Conservation (phyloP, 2,329 filamentous ascomycete species). For the Hortaea werneckii region DNA sequence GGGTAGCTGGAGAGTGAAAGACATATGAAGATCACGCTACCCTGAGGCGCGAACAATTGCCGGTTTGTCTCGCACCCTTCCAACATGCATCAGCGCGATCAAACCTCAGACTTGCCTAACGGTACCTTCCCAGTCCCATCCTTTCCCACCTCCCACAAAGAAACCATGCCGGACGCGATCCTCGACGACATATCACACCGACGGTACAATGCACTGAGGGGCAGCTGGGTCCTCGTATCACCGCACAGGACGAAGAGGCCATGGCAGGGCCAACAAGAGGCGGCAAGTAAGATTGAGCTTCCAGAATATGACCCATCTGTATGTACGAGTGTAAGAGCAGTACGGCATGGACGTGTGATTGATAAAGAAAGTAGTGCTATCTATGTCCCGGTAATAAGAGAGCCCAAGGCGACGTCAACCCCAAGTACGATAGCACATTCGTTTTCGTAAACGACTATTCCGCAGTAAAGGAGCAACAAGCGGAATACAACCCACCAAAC, state of each 20-base stretch:
- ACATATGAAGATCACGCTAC: too few relatives aligned
- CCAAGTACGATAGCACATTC: slow-evolving; percentile 76
- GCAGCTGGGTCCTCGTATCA: slow-evolving; percentile 87
- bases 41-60: too few relatives aligned
- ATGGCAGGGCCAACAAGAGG: slow-evolving; percentile 64
- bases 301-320: slow-evolving; percentile 68
- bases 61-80: background rate
- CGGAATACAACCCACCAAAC: slow-evolving; percentile 55
- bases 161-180: slow-evolving; percentile 37
- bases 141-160: slow-evolving; percentile 3
- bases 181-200: slow-evolving; percentile 95
- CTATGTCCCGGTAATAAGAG: slow-evolving; percentile 85
- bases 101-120: slow-evolving; percentile 12
- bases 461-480: slow-evolving; percentile 88
- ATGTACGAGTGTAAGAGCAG: slow-evolving; percentile 9
- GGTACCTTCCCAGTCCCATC: background rate
- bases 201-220: slow-evolving; percentile 83
- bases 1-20: too few relatives aligned
- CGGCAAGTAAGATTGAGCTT: slow-evolving; percentile 36
- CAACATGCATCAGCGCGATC: slow-evolving; percentile 18
- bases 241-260: slow-evolving; percentile 93
- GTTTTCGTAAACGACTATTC: slow-evolving; percentile 97
- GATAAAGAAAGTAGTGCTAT: slow-evolving; percentile 57
- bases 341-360: slow-evolving; percentile 1
- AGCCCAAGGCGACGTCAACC: slow-evolving; percentile 77